These are phyloP conservation scores for Myrica gale DNA, from an alignment of 306 rosid genomes.

Conservation along the genomic window DNA sequence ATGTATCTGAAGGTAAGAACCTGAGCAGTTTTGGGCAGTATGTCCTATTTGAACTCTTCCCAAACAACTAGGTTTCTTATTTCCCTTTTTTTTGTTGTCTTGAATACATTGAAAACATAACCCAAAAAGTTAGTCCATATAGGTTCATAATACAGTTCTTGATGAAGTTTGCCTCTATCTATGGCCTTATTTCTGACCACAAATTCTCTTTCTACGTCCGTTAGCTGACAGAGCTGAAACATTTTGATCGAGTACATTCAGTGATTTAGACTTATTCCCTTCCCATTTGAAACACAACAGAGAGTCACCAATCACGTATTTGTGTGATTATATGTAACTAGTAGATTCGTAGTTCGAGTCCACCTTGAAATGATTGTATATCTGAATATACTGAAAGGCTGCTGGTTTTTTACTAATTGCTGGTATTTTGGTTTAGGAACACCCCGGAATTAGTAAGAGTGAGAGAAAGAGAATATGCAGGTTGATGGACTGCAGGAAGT, in stretches of 20 bases:
- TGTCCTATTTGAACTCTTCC: constrained; percentile 8
- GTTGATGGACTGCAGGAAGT: constrained; percentile 86
- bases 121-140: neutral
- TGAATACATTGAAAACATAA: neutral
- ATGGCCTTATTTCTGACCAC: neutral
- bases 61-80: neutral
- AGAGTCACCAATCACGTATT: neutral
- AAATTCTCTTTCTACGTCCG: neutral
- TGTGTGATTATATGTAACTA: neutral
- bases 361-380: neutral
- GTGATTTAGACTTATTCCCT: neutral
- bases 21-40: neutral
- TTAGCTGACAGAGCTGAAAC: neutral
- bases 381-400: neutral
- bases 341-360: neutral
- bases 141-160: neutral
- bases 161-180: neutral
- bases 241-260: neutral
- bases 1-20: constrained; percentile 71
- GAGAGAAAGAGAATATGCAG: constrained; percentile 81
- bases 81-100: too few relatives aligned
- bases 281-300: neutral
- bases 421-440: constrained; percentile 58
- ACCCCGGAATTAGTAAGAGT: constrained; percentile 80
- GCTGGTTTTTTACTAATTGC: constrained; percentile 9